Base-by-base conservation (phyloP, 345 rosid genomes). In the Boechera retrofracta region DNA sequence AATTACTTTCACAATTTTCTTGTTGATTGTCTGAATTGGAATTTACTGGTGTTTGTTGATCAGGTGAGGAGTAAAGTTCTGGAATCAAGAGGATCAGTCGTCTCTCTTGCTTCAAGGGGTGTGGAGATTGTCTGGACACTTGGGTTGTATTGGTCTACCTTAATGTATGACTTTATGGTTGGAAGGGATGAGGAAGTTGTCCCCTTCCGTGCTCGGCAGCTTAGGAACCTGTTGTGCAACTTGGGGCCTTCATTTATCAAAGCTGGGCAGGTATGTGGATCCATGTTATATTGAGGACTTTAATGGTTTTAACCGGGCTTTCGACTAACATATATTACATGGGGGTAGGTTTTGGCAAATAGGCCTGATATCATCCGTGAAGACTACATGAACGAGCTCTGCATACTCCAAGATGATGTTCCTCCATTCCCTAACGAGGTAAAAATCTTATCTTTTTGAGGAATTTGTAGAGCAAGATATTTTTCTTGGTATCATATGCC, bases 311-410 rank as follows among this genome's bases (percentile, higher is more conserved):
- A 12, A 36, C 42, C 6, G 24, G 45, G 7, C 16, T 77, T 62
- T 72, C 10, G 2, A 32, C 70, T 76, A 41, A 59, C 16, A 24
- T 44, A 47, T 39, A 15, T 73, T n/a, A 18, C 54, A 16, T 73
- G 64, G 63, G 52, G 18, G 16, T 70, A 93, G 98, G 93, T 94
- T 74, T 91, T 94, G 70, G 98, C 98, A 39, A 94, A 87, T 81
- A 86, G 98, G 74, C 97, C 98, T 54, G 98, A 94, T 81, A 94
- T 94, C 32, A 82, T 94, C 55, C 87, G 98, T 75, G 97, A 94
- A 82, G 98, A 94, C 81, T 94, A 94, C 80, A 94, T 94, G 97
- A 92, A 86, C 69, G 98, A 94, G 81, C 96, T 94, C 63, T 94
- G 98, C 82, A 90, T 92, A 72, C 97, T 94, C 73, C 98, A 94